Evolutionary conservation across 2,329 filamentous ascomycete species (phyloP).

Genomic region (Xylariaceae sp.): DNA sequence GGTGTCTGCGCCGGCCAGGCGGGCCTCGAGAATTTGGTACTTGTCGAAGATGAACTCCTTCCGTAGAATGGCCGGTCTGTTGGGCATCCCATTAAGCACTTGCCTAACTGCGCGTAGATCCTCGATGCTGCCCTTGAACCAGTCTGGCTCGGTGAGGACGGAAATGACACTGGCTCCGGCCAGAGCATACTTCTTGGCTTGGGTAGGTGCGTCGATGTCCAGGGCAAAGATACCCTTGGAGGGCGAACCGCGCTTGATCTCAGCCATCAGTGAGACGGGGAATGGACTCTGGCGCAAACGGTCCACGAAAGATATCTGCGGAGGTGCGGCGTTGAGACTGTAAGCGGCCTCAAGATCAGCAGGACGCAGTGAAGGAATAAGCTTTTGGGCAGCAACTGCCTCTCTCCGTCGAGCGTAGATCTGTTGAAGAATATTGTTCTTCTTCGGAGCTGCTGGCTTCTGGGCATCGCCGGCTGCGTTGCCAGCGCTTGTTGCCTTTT

Average conservation of each 20-base stretch:
- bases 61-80: slow-evolving; percentile 82
- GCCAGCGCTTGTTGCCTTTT: slow-evolving; percentile 35
- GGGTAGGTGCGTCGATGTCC: slow-evolving; percentile 78
- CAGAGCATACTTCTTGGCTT: slow-evolving; percentile 85
- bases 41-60: slow-evolving; percentile 99
- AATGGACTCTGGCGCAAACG: slow-evolving; percentile 78
- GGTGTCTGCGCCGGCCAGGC: slow-evolving; percentile 88
- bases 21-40: slow-evolving; percentile 93
- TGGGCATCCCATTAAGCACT: slow-evolving; percentile 83
- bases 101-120: slow-evolving; percentile 83
- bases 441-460: slow-evolving; percentile 42
- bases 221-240: slow-evolving; percentile 93
- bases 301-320: slow-evolving; percentile 72
- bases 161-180: slow-evolving; percentile 96
- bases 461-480: slow-evolving; percentile 24
- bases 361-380: slow-evolving; percentile 76
- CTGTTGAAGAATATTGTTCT: slow-evolving; percentile 79
- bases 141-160: slow-evolving; percentile 95
- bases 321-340: slow-evolving; percentile 75
- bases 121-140: slow-evolving; percentile 98
- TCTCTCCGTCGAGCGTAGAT: slow-evolving; percentile 81
- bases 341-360: slow-evolving; percentile 83
- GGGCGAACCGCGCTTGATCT: slow-evolving; percentile 94
- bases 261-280: slow-evolving; percentile 88
- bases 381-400: slow-evolving; percentile 73